A percentile compares a stretch with the other conserved stretches of the same genome.
Conservation (phyloP, 148 eudicot genomes). For the Nepenthes gracilis region DNA sequence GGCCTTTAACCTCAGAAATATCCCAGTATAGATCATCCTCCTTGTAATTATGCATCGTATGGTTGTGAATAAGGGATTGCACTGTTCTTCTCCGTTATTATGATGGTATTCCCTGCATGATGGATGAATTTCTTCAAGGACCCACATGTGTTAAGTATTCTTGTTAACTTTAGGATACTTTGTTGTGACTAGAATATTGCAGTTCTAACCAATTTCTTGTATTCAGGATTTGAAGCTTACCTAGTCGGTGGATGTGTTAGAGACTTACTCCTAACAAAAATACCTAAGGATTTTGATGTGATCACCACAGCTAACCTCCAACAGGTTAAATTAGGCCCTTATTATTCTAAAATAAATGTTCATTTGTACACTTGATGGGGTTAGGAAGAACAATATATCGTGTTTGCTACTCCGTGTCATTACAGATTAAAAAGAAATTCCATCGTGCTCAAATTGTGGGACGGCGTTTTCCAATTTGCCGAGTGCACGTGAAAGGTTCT, state of each 20-base stretch:
- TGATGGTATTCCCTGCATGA: background rate
- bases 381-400: background rate
- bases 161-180: background rate
- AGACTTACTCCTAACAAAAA: slow-evolving; percentile 67
- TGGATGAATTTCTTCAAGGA: background rate
- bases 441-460: slow-evolving; percentile 61
- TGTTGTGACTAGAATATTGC: background rate
- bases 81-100: background rate
- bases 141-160: background rate
- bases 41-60: background rate
- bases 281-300: slow-evolving; percentile 90
- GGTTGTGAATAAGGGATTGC: background rate
- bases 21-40: background rate
- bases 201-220: slow-evolving; percentile 9
- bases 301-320: slow-evolving; percentile 70
- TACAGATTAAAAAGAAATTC: slow-evolving; percentile 48
- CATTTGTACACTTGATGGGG: background rate
- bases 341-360: background rate
- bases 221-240: slow-evolving; percentile 76
- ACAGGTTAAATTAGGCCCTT: slow-evolving; percentile 30
- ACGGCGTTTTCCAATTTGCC: slow-evolving; percentile 72
- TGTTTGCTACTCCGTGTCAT: slow-evolving; percentile 6
- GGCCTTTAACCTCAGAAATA: too few relatives aligned
- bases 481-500: slow-evolving; percentile 47
- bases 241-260: slow-evolving; percentile 98